Evolutionary conservation across 169 alveolate genomes (phyloP).

Genomic region (Eimeria tenella): DNA sequence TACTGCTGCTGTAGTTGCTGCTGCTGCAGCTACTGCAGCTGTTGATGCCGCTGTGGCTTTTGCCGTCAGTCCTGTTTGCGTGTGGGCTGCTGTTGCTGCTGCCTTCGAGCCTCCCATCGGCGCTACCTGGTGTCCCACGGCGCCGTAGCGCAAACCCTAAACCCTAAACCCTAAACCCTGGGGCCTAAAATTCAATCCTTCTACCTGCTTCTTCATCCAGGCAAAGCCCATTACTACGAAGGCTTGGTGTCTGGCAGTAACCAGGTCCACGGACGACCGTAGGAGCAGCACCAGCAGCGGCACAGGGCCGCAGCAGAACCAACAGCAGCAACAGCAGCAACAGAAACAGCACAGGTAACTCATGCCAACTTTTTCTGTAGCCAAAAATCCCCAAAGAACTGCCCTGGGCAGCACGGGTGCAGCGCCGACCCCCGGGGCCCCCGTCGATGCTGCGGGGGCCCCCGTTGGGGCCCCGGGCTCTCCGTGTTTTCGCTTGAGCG

Average conservation of each 20-base stretch:
- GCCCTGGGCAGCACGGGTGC: too few relatives aligned
- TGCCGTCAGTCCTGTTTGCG: neutral
- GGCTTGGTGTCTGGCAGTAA: neutral
- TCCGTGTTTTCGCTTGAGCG: too few relatives aligned
- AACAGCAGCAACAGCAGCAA: neutral
- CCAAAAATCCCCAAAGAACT: too few relatives aligned
- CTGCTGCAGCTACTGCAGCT: neutral
- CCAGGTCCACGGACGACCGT: neutral
- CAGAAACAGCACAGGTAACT: neutral
- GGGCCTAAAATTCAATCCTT: neutral
- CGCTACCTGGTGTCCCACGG: neutral
- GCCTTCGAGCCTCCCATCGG: neutral
- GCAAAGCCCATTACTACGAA: neutral
- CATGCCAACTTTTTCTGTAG: too few relatives aligned
- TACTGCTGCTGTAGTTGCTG: neutral
- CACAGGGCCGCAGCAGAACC: neutral
- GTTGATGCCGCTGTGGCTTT: neutral
- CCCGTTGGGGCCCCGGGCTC: too few relatives aligned
- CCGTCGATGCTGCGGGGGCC: too few relatives aligned
- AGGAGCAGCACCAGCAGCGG: neutral
- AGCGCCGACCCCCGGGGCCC: too few relatives aligned
- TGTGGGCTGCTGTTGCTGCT: neutral
- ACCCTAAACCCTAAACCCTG: constrained; percentile 25
- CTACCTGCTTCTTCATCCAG: neutral
- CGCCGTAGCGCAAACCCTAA: neutral